Base-by-base conservation (phyloP, 768 basidiomycete species). In the Tephrocybe sp. region DNA sequence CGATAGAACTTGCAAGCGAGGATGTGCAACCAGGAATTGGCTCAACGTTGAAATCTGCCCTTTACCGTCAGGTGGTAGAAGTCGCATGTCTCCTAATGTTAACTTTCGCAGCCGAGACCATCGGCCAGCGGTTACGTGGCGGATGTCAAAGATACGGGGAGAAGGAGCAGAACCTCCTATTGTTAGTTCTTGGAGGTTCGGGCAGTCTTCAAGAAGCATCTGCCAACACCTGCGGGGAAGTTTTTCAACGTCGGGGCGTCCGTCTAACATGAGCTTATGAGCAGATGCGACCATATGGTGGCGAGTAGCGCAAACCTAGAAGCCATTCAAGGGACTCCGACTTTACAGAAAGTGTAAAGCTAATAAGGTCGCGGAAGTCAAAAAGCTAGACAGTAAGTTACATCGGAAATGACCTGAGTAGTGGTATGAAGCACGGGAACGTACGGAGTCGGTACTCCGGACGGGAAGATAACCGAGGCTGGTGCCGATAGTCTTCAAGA, bases 151-250 rank as follows among this genome's bases (percentile, higher is more conserved):
- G 28, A 68, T 60, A 37, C 72, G 63, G 2, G 70, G 70, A 32
- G 67, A 68, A n/a, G 72, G 72, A 15, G 68, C 66, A 38, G 61
- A 55, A 39, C 68, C 67, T 5, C 62, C 66, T 24, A 73, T 62
- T 3, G 62, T 60, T n/a, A 73, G 56, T 39, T 69, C 66, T 52
- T 69, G 67, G n/a, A 73, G 64, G 46, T 64, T 60, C 6, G 72
- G 70, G 41, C 64, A 67, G 34, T 66, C 62, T 45, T 73, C 70
- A 21, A 73, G 57, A 25, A 73, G 61, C 72, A 73, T 73, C 39
- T 65, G 66, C 72, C 72, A 73, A 32, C 68, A 63, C 43, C 65
- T 56, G 35, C 64, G 56, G 7, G 72, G 72, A 26, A 73, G 63
- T 55, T 65, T 71, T 59, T 72, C 70, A 22, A 60, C 53, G 34